phyloP scores from a whole-genome alignment of 2,329 filamentous ascomycete genomes.

The Pestalotiopsis sp. region DNA sequence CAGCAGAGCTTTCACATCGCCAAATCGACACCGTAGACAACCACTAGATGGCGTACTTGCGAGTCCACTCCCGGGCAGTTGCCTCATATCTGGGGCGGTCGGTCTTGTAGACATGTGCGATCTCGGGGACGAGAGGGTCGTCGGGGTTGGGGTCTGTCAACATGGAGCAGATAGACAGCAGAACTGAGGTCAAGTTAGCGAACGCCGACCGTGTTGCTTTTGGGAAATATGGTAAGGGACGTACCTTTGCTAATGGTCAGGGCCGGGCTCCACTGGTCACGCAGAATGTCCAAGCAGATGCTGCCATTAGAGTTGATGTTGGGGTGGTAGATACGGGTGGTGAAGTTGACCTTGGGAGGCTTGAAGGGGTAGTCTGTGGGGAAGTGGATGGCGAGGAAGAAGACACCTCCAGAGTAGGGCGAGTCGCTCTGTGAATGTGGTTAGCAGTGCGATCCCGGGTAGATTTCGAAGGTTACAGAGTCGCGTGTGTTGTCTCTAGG shows the following conservation, averaged over 20 bases:
- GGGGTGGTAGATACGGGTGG: slow-evolving; percentile 98
- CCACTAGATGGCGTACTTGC: slow-evolving; percentile 91
- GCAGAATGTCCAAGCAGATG: slow-evolving; percentile 97
- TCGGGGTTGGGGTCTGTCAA: slow-evolving; percentile 99
- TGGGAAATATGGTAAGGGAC: slow-evolving; percentile 18
- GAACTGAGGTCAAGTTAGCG: slow-evolving; percentile 56
- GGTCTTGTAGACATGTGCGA: slow-evolving; percentile 99
- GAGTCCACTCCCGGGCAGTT: slow-evolving; percentile 96
- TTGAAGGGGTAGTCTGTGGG: slow-evolving; percentile 99
- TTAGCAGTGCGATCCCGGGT: slow-evolving; percentile 27
- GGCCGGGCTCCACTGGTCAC: slow-evolving; percentile 98
- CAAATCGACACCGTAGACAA: not conserved
- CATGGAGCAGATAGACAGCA: slow-evolving; percentile 99
- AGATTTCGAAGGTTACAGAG: not conserved
- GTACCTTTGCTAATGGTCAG: slow-evolving; percentile 98
- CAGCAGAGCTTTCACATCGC: not conserved
- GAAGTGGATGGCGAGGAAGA: slow-evolving; percentile 99
- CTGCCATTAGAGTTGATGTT: slow-evolving; percentile 99
- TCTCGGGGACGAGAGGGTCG: slow-evolving; percentile 97
- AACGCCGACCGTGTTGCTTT: slow-evolving; percentile 1
- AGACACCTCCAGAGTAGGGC: slow-evolving; percentile 96
- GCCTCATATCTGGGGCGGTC: slow-evolving; percentile 95
- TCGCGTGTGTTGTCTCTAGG: not conserved
- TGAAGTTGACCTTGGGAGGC: slow-evolving; percentile 99
- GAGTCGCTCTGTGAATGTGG: slow-evolving; percentile 73